Percentiles rank a stretch among this genome's conserved stretches.
Conservation (phyloP, 2,329 filamentous ascomycete genomes). For the Ophiostoma angusticollis region DNA sequence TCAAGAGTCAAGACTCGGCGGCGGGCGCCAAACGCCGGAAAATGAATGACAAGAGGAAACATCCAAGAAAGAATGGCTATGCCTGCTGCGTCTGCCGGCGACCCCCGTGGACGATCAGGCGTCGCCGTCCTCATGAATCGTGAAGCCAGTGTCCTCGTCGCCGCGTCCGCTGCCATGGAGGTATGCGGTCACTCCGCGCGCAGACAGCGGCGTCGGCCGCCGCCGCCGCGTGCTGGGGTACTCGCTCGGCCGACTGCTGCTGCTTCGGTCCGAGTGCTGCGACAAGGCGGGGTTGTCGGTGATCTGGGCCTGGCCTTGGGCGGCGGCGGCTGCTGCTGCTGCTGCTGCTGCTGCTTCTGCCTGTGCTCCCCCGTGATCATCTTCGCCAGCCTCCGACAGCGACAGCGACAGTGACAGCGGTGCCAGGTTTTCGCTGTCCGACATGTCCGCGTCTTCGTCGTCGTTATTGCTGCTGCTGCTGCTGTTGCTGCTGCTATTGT, state of each 20-base stretch:
- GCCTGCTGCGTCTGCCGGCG: not conserved
- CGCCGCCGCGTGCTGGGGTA: slow-evolving; percentile 39
- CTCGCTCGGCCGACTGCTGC: slow-evolving; percentile 43
- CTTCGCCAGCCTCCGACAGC: not conserved
- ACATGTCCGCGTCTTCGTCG: slow-evolving; percentile 1
- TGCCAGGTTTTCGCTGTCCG: too few species aligned
- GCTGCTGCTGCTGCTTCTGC: too few species aligned
- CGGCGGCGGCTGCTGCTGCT: too few species aligned
- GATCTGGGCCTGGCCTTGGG: not conserved
- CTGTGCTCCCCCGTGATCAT: not conserved
- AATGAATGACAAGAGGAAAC: not conserved
- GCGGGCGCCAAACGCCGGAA: too few species aligned
- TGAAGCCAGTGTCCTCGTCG: slow-evolving; percentile 9
- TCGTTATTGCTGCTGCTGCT: too few species aligned
- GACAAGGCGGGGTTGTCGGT: not conserved
- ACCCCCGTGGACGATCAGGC: not conserved
- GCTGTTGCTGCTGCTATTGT: not conserved
- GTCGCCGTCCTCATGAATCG: slow-evolving; percentile 14
- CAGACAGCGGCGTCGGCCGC: slow-evolving; percentile 18
- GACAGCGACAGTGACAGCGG: not conserved
- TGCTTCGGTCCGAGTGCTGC: slow-evolving; percentile 27
- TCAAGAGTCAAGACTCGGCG: too few species aligned
- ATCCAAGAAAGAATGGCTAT: not conserved
- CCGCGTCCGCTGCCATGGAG: slow-evolving; percentile 10
- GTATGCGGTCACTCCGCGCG: not conserved